Conservation (phyloP, 768 basidiomycete species). For the Mycena alexandri region DNA sequence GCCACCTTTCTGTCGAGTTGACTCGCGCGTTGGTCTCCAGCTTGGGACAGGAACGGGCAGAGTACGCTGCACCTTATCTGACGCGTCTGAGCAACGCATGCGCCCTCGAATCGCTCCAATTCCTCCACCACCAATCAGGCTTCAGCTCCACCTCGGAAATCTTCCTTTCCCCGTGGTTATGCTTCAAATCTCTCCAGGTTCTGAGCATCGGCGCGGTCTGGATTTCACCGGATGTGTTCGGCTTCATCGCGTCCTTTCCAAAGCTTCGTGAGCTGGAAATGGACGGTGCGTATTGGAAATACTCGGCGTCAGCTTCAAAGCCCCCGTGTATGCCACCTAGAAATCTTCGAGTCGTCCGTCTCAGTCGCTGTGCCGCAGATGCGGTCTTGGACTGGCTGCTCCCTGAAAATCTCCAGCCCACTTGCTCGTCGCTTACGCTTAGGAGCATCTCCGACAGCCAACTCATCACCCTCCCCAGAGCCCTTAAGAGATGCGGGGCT, state of each 20-base stretch:
- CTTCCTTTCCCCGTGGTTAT: constrained; percentile 4
- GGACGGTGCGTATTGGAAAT: background rate
- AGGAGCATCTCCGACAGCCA: constrained; percentile 4
- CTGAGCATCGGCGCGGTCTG: background rate
- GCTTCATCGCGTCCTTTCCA: constrained; percentile 16
- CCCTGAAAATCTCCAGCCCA: background rate
- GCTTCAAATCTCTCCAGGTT: background rate
- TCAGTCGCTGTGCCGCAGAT: background rate
- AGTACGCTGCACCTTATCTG: background rate
- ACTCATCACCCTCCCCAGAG: background rate
- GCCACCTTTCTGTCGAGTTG: background rate
- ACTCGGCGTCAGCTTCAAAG: background rate
- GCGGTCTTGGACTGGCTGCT: constrained; percentile 9
- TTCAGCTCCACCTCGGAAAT: background rate
- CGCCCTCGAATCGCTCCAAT: constrained; percentile 2
- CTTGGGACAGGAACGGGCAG: background rate
- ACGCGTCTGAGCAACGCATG: constrained; percentile 1
- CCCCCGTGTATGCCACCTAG: background rate
- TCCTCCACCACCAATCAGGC: background rate
- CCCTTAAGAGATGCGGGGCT: background rate
- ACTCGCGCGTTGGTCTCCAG: background rate
- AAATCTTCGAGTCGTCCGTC: background rate
- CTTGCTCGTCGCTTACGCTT: background rate
- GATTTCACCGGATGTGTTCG: background rate
- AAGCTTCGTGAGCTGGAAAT: constrained; percentile 8